Base-by-base conservation (phyloP, 2,329 filamentous ascomycete genomes). In the Ophiostoma quercus region DNA sequence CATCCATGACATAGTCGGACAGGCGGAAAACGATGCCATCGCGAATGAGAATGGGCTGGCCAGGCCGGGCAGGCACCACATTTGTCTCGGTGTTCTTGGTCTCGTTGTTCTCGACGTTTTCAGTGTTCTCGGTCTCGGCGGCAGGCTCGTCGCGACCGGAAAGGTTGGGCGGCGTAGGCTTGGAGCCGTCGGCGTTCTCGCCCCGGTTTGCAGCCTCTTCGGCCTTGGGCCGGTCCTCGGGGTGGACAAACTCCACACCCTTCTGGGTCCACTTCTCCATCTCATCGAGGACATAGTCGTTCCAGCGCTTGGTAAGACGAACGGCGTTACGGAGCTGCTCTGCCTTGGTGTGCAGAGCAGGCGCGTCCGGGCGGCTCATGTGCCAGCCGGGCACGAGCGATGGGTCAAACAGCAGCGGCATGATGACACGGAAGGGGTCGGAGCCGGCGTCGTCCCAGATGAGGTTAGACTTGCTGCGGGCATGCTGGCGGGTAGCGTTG, bases 261-360 rank as follows among this genome's bases (percentile, higher is more conserved):
- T 73, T 79, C 14, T 76, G 74, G 62, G 78, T 77, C 85, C 85
- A 88, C 8, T 78, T 73, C 0, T 77, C 75, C 67, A 85, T 76
- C 19, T 77, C 76, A 7, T 76, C 76, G n/a, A 78, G 76, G 3
- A 87, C 71, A 51, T 76, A 73, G 4, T 76, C 73, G 72, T 88
- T 85, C 85, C 85, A 88, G 14, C 78, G 77, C 9, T 75, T 75
- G 0, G 84, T 84, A 57, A 88, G 75, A 67, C 81, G 80, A 1
- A 82, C 81, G 1, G 84, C 84, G 71, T 86, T 87, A 71, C 83
- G 84, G 74, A 85, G 78, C 72, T 87, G 82, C 72, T 86, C 84
- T 1, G 82, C 79, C 51, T 79, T 79, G 16, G 78, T 81, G 73
- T 85, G 83, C 12, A 83, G 83, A 16, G 71, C 73, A 1, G 82